Conservation (phyloP, 1,284 basidiomycete species). For the Xanthoconium separans region DNA sequence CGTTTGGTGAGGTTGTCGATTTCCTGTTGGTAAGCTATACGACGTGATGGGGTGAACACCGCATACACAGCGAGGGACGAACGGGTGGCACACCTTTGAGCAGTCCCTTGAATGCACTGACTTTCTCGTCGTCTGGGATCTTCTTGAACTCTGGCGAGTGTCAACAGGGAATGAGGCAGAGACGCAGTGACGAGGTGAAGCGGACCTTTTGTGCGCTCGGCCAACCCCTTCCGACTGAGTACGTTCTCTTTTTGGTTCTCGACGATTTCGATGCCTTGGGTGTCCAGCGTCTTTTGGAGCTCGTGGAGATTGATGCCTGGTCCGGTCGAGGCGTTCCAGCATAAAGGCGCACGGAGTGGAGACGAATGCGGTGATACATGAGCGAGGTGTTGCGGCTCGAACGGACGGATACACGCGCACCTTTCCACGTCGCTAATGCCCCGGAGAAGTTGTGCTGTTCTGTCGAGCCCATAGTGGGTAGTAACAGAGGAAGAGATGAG, state of each 20-base stretch:
- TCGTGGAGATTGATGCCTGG: slow-evolving; percentile 86
- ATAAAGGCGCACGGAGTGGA: neutral
- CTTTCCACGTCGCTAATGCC: slow-evolving; percentile 85
- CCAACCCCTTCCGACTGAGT: slow-evolving; percentile 87
- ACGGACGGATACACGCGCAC: slow-evolving; percentile 39
- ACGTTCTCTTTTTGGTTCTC: slow-evolving; percentile 97
- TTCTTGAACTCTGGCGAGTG: slow-evolving; percentile 83
- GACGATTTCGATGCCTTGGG: slow-evolving; percentile 91
- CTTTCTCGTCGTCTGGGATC: slow-evolving; percentile 84
- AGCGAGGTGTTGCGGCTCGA: neutral
- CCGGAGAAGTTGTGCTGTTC: slow-evolving; percentile 79
- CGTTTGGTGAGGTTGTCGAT: slow-evolving; percentile 94
- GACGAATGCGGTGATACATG: neutral
- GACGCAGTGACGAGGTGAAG: too few species aligned
- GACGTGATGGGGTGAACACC: neutral
- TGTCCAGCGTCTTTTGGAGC: slow-evolving; percentile 89
- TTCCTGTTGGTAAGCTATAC: slow-evolving; percentile 88
- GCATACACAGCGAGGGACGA: neutral
- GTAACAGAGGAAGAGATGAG: too few species aligned
- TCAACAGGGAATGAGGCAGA: neutral
- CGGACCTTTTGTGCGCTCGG: slow-evolving; percentile 89
- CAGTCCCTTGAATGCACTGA: slow-evolving; percentile 80
- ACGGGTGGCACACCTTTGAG: slow-evolving; percentile 62
- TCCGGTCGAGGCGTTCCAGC: neutral
- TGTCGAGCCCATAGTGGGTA: slow-evolving; percentile 35